Evolutionary conservation across 495 filamentous ascomycete genomes (phyloP), one percentile per base, ranked within the genome.

Genomic region (Aspergillus wentii): DNA sequence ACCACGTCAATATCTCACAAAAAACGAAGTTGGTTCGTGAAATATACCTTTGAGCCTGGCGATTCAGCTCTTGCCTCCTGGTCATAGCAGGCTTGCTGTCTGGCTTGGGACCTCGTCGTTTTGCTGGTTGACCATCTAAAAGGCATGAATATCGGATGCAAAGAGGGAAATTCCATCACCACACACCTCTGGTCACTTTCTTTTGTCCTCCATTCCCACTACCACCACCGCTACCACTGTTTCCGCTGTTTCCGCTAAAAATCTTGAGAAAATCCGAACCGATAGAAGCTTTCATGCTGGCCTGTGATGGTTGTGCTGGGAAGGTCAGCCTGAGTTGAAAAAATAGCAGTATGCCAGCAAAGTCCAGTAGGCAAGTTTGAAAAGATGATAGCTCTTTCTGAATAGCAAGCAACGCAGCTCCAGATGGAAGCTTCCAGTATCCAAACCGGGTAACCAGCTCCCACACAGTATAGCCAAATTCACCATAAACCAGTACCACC

Each of bases 51-150:
- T 98, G 92, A 18, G 92, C 92, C 66, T 96, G 90, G 38, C 92
- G 78, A 56, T 98, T 98, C 32, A 96, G 64, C 54, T 98, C 92
- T 52, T 98, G 92, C 32, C 90, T 75, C 26, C 91, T 72, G n/a
- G 90, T 98, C 48, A 94, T 62, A 32, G 92, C 88, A 3, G 92
- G 92, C 51, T 95, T 95, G 66, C 86, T 94, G 58, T 97, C 92
- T 17, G 92, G 92, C 51, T 98, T 98, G 0, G 92, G 92, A 2
- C 92, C 92, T 51, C 92, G 77, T 40, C 86, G 78, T 64, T 98
- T 98, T 3, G 86, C 80, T 16, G 85, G 71, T 48, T 92, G 80
- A 11, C 90, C 90, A 74, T 94, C 91, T 82, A 55, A 4, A 30
- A 32, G 8, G 27, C 8, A 18, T 30, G 19, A 11, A 21, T 3